phyloP scores from a whole-genome alignment of 192 early-diverging fungal genomes.

The Allomyces javanicus region DNA sequence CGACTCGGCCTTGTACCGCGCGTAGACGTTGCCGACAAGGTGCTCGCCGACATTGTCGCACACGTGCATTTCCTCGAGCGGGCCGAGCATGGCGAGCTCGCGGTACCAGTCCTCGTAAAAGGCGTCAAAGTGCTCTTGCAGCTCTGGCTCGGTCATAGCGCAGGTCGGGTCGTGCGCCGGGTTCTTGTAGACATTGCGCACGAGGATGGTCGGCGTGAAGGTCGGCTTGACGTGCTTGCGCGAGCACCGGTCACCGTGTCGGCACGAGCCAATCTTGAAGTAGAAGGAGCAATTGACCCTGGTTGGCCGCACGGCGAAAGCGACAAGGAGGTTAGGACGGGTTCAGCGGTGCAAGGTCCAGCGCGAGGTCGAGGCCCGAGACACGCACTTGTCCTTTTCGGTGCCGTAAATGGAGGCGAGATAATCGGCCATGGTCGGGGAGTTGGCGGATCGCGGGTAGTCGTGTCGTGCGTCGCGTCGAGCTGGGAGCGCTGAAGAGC shows the following conservation, averaged over 20 bases:
- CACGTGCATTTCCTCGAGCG: slow-evolving; percentile 88
- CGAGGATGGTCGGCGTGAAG: slow-evolving; percentile 81
- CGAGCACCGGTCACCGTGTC: slow-evolving; percentile 91
- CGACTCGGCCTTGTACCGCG: slow-evolving; percentile 72
- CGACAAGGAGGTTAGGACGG: slow-evolving; percentile 2
- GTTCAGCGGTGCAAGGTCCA: background rate
- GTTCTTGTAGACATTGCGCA: slow-evolving; percentile 91
- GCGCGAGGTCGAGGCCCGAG: background rate
- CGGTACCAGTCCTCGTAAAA: slow-evolving; percentile 95
- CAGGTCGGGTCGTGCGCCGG: slow-evolving; percentile 50
- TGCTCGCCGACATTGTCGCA: slow-evolving; percentile 99
- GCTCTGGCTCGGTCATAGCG: slow-evolving; percentile 40
- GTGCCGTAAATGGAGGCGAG: slow-evolving; percentile 86
- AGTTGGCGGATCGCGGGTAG: no score
- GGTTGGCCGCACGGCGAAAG: background rate
- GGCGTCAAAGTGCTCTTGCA: slow-evolving; percentile 79
- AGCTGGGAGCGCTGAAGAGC: no score
- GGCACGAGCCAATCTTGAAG: slow-evolving; percentile 97
- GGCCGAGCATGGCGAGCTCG: slow-evolving; percentile 77
- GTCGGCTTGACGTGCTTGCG: slow-evolving; percentile 93
- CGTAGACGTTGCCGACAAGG: slow-evolving; percentile 92
- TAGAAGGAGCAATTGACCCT: slow-evolving; percentile 97
- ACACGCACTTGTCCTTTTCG: slow-evolving; percentile 77
- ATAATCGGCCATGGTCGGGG: slow-evolving; percentile 47
- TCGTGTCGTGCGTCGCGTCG: no score